Evolutionary conservation across 768 basidiomycete species (phyloP).

Genomic region (Infundibulicybe gibba): DNA sequence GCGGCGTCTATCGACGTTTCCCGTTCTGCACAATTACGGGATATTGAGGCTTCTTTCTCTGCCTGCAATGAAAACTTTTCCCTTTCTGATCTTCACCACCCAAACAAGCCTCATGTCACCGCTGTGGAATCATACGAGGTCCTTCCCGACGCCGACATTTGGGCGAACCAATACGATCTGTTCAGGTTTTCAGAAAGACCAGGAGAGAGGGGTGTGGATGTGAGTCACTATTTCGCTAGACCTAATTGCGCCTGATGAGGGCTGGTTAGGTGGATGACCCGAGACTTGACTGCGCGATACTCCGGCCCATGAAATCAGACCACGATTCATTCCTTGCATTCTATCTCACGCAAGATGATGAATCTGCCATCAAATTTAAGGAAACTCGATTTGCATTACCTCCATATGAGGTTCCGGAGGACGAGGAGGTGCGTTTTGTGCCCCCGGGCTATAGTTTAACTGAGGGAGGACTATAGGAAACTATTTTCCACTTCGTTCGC

Average conservation of each 20-base stretch:
- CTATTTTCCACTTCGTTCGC: conserved; percentile 71
- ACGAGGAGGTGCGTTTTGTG: conserved; percentile 45
- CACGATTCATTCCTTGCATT: conserved; percentile 87
- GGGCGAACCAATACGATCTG: conserved; percentile 87
- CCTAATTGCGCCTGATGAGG: conserved; percentile 1
- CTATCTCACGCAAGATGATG: conserved; percentile 77
- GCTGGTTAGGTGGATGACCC: conserved; percentile 64
- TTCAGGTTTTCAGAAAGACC: conserved; percentile 85
- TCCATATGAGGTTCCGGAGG: conserved; percentile 45
- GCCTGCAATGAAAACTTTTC: conserved; percentile 59
- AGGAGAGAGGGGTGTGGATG: conserved; percentile 72
- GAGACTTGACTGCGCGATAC: conserved; percentile 78
- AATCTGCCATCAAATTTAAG: conserved; percentile 65
- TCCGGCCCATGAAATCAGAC: conserved; percentile 85
- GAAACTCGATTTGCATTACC: conserved; percentile 39
- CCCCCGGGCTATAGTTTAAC: neutral
- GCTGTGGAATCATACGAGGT: conserved; percentile 83
- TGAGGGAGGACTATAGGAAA: conserved; percentile 39
- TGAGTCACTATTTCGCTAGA: conserved; percentile 26
- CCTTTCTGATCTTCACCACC: conserved; percentile 63
- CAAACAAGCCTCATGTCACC: conserved; percentile 70
- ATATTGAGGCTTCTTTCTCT: conserved; percentile 75
- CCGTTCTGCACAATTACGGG: conserved; percentile 66
- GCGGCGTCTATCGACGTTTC: conserved; percentile 65
- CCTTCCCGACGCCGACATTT: conserved; percentile 80